Evolutionary conservation across 1,284 basidiomycete genomes (phyloP).

Genomic region (Lentinula novae-zelandiae): DNA sequence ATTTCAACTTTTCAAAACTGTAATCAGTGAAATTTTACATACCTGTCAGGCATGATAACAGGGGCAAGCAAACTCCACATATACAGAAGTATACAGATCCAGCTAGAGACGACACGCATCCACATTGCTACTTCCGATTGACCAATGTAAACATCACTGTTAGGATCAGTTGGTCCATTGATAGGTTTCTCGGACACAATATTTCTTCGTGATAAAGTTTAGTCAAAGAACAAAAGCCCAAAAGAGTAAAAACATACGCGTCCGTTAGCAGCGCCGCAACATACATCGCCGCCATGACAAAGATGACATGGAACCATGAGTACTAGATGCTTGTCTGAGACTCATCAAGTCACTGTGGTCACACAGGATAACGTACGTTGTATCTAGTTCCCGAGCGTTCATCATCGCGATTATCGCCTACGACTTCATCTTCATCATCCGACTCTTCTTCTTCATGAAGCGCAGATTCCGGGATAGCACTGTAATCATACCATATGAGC

Average conservation of each 20-base stretch:
- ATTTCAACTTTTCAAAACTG: not conserved
- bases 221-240: conserved; percentile 7
- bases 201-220: conserved; percentile 49
- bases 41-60: conserved; percentile 85
- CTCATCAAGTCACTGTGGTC: not conserved
- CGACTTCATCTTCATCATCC: conserved; percentile 71
- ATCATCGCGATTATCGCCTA: conserved; percentile 83
- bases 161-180: conserved; percentile 41
- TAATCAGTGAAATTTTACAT: conserved; percentile 16
- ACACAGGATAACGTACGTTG: conserved; percentile 56
- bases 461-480: conserved; percentile 91
- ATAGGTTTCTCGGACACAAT: conserved; percentile 57
- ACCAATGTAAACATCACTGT: conserved; percentile 89
- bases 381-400: conserved; percentile 97
- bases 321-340: conserved; percentile 51
- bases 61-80: conserved; percentile 90
- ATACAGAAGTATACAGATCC: conserved; percentile 90
- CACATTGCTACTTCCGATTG: conserved; percentile 97
- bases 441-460: conserved; percentile 80
- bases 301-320: conserved; percentile 98
- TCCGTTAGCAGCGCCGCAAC: conserved; percentile 98
- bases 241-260: conserved; percentile 60
- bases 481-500: conserved; percentile 22
- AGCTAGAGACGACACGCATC: conserved; percentile 96
- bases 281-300: conserved; percentile 96